Evolutionary conservation across 2,329 filamentous ascomycete species (phyloP), one percentile per base, ranked within the genome.

Genomic region (Shiraia bambusicola): DNA sequence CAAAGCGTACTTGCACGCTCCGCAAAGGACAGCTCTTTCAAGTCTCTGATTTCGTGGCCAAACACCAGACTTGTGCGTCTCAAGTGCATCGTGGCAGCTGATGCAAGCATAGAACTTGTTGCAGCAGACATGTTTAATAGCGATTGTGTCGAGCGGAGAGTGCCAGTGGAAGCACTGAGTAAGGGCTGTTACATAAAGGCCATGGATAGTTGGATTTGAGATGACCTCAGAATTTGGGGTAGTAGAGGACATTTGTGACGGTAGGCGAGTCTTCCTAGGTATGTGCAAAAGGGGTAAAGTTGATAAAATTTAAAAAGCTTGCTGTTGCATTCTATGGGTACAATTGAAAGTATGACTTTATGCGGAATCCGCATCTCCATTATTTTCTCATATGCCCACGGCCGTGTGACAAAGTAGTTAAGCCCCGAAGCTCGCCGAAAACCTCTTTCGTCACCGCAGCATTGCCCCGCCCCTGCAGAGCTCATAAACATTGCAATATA

Each of bases 71-170:
- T 17, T 28, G 37, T 67, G 65, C 2, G 52, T 35, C 34, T 66
- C 63, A 10, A 49, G 34, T 8, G 45, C 51, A 31, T 64, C 50
- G 39, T 69, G 65, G 24, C 65, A 69, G 32, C 45, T 56, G 19
- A 66, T 64, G 48, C 65, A 69, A 6, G 64, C 64, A 47, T 67
- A 69, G 48, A 66, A 69, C 36, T 61, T 66, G 12, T 50, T 37
- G 52, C 65, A 69, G 52, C 65, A 69, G 33, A 50, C 50, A 36
- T 67, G 63, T 28, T 66, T 61, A 43, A 69, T 66, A 40, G 65
- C 63, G 42, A 69, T 64, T 44, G 67, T 65, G 53, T 67, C 65
- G 35, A 66, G 58, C 2, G 60, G 49, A 2, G 60, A 59, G 31
- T 57, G 50, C 47, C 54, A 69, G 41, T 69, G 65, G 8, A 49